These are phyloP conservation scores for Vicia sativa DNA, from an alignment of 306 rosid genomes.

Conservation along the genomic window DNA sequence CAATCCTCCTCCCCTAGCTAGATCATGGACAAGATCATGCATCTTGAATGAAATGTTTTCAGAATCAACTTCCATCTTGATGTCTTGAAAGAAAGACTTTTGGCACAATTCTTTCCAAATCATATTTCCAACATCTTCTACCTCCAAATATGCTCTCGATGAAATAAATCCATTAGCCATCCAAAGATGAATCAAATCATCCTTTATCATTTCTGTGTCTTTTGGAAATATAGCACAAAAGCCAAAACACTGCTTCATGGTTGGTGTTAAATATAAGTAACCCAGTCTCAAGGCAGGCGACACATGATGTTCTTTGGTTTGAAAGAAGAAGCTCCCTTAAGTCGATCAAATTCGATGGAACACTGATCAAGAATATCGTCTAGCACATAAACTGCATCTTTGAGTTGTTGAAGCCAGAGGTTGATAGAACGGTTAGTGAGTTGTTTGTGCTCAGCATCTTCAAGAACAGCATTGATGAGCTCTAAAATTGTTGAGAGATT, in stretches of 20 bases:
- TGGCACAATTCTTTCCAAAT: conserved; percentile 16
- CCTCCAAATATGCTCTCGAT: conserved; percentile 1
- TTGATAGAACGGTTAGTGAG: neutral
- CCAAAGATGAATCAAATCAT: conserved; percentile 13
- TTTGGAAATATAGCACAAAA: conserved; percentile 20
- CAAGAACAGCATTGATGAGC: conserved; percentile 3
- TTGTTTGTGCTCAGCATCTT: conserved; percentile 3
- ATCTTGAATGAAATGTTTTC: conserved; percentile 15
- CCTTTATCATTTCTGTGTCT: neutral
- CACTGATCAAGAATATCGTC: conserved; percentile 10
- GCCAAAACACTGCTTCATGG: neutral
- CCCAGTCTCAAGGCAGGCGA: conserved; percentile 5
- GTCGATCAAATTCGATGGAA: neutral
- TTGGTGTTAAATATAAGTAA: neutral
- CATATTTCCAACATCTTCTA: conserved; percentile 27
- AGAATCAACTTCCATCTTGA: neutral
- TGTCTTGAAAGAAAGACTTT: conserved; percentile 21
- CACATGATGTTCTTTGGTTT: neutral
- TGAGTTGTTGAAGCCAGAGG: conserved; percentile 9
- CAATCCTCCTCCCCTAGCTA: conserved; percentile 13
- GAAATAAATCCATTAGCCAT: conserved; percentile 25
- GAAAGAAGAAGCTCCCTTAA: neutral
- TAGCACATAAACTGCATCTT: neutral
- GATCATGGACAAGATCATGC: conserved; percentile 25
- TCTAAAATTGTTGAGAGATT: neutral